A percentile compares a stretch with the other conserved stretches of the same genome.
phyloP scores from a whole-genome alignment of 1,284 basidiomycete genomes.

The Cryptococcus wingfieldii region DNA sequence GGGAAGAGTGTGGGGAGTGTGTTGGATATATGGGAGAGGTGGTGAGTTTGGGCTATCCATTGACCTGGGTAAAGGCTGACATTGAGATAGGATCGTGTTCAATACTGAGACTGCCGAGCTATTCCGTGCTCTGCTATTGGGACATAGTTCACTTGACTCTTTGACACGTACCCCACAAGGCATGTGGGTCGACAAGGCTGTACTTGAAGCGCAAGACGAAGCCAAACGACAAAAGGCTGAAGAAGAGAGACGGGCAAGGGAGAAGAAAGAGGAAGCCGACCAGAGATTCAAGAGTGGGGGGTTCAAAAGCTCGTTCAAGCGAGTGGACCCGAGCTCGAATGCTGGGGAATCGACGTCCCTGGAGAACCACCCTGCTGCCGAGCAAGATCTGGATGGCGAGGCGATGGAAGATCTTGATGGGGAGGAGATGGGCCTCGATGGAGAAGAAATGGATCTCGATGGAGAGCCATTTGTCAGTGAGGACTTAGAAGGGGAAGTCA shows the following conservation, averaged over 20 bases:
- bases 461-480: slow-evolving; percentile 52
- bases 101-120: slow-evolving; percentile 72
- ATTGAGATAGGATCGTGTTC: slow-evolving; percentile 67
- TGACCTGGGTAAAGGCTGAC: not conserved
- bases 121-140: slow-evolving; percentile 68
- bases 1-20: slow-evolving; percentile 80
- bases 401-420: slow-evolving; percentile 26
- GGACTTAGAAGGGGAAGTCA: slow-evolving; percentile 43
- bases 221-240: slow-evolving; percentile 1
- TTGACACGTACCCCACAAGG: not conserved
- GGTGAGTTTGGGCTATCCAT: slow-evolving; percentile 47
- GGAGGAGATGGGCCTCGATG: slow-evolving; percentile 49
- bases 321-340: not conserved
- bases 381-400: slow-evolving; percentile 45
- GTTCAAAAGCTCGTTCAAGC: slow-evolving; percentile 48
- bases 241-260: slow-evolving; percentile 1
- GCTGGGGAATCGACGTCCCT: not conserved
- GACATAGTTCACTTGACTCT: slow-evolving; percentile 44
- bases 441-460: slow-evolving; percentile 51
- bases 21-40: slow-evolving; percentile 91
- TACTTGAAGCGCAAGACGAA: not conserved
- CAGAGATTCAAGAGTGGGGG: slow-evolving; percentile 74
- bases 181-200: not conserved
- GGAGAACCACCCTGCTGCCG: not conserved
- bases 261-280: slow-evolving; percentile 1